Percentiles rank a stretch among this genome's conserved stretches.
phyloP scores from a whole-genome alignment of 306 rosid genomes.

The Psophocarpus tetragonolobus region DNA sequence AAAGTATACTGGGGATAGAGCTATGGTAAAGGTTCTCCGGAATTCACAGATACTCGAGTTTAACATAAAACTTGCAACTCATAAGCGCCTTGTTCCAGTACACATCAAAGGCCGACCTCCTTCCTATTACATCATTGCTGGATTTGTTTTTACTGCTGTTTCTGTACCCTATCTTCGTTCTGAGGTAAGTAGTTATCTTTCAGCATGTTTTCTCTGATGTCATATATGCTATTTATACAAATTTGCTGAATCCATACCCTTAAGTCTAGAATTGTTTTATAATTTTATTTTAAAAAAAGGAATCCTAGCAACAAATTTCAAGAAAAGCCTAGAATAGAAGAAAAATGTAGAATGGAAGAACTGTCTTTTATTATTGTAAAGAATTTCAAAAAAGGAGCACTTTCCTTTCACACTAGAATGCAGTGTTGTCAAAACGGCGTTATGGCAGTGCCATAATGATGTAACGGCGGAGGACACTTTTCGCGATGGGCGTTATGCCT shows the following conservation, averaged over 20 bases:
- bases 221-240: not conserved
- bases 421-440: too few species aligned
- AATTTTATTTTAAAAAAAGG: too few species aligned
- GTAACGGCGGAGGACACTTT: too few species aligned
- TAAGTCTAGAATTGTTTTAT: not conserved
- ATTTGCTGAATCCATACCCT: not conserved
- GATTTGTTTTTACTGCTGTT: conserved; percentile 74
- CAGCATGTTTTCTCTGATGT: not conserved
- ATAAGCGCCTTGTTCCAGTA: conserved; percentile 76
- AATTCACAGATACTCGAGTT: conserved; percentile 51
- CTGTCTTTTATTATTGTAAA: too few species aligned
- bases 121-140: conserved; percentile 86
- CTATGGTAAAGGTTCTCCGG: conserved; percentile 61
- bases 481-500: too few species aligned
- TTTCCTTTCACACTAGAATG: too few species aligned
- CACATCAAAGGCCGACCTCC: conserved; percentile 83
- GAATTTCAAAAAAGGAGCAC: too few species aligned
- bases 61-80: conserved; percentile 62
- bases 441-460: too few species aligned
- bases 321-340: too few species aligned
- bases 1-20: conserved; percentile 63
- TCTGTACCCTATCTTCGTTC: conserved; percentile 89
- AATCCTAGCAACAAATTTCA: too few species aligned
- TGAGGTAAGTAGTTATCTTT: conserved; percentile 55
- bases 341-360: too few species aligned